Base-by-base conservation (phyloP, 2,329 filamentous ascomycete species). In the Neofusicoccum parvum region DNA sequence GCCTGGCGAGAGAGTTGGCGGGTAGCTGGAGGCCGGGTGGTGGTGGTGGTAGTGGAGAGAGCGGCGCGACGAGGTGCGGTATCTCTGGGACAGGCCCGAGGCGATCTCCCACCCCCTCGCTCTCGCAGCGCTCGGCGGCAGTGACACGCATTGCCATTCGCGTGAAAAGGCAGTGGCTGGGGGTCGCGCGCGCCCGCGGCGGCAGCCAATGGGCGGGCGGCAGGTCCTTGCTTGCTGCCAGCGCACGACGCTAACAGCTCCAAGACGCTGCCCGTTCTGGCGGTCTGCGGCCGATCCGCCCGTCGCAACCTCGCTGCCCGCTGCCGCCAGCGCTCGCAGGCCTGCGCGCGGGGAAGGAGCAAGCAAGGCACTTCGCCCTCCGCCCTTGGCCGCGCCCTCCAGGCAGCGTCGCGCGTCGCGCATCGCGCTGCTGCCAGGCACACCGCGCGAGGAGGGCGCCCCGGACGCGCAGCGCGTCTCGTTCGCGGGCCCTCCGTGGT, bases 101-200 rank as follows among this genome's bases (percentile, higher is more conserved):
- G 50, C 50, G 54, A 59, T 59, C 54, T 45, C 20, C 53, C 54
- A 36, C 23, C 53, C 53, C 53, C 53, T 58, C 53, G 53, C 53
- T 32, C 53, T 58, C 37, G 12, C 17, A 39, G 51, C 10, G 34
- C 50, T 54, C 51, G 17, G 51, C 53, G 54, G 54, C 39, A 59
- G 54, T 58, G 54, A 58, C 54, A 58, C 54, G 54, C 54, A 58
- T 58, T 37, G 53, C 20, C 37, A 58, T 43, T 58, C 37, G 54
- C 39, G 23, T 20, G 54, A 58, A 43, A 59, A 34, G 39, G 54
- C 23, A 39, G 54, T 59, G 54, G 54, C 39, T 59, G 54, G 54
- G 54, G 37, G 12, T 37, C 32, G 32, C 49, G 48, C 48, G 27
- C 48, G 50, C n/a, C 17, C 34, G 3, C 9, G 15, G 54, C 54